These are phyloP conservation scores for Candida smagusa DNA, from an alignment of 1,139 yeast genomes.

Conservation along the genomic window DNA sequence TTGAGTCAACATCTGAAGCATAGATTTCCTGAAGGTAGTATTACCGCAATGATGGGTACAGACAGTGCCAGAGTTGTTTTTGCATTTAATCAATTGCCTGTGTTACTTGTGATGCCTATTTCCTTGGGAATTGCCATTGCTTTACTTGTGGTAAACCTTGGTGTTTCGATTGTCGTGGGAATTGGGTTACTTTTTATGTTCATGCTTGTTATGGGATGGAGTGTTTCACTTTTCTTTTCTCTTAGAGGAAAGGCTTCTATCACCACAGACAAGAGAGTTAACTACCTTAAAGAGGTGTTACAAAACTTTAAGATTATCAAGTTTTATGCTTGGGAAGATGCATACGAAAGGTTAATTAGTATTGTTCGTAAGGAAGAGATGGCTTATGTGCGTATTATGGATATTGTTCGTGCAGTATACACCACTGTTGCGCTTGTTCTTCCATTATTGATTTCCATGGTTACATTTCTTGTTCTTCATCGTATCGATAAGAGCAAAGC, in stretches of 20 bases:
- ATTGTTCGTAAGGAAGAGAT: conserved; percentile 49
- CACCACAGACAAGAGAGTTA: conserved; percentile 58
- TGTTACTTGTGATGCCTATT: conserved; percentile 60
- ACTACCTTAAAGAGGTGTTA: conserved; percentile 60
- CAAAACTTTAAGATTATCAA: conserved; percentile 67
- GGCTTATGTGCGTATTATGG: conserved; percentile 46
- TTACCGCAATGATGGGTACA: conserved; percentile 64
- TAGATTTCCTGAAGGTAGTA: conserved; percentile 28
- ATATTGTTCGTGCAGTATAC: conserved; percentile 54
- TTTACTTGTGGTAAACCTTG: conserved; percentile 64
- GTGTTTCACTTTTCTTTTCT: conserved; percentile 37
- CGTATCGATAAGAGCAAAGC: conserved; percentile 42
- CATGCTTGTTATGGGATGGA: conserved; percentile 36
- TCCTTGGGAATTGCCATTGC: conserved; percentile 59
- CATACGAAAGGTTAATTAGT: conserved; percentile 47
- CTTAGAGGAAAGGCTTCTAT: conserved; percentile 43
- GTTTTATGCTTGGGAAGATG: conserved; percentile 66
- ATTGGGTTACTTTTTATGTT: conserved; percentile 35
- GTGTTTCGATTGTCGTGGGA: conserved; percentile 71
- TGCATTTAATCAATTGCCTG: conserved; percentile 70
- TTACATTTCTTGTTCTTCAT: conserved; percentile 69
- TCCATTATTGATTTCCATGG: conserved; percentile 66
- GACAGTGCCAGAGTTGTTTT: conserved; percentile 79
- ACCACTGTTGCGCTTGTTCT: conserved; percentile 58
- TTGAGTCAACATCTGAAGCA: conserved; percentile 26